Percentiles rank a stretch among this genome's conserved stretches.
Evolutionary conservation across 495 filamentous ascomycete species (phyloP).

Genomic region (Apiosordaria backusii): DNA sequence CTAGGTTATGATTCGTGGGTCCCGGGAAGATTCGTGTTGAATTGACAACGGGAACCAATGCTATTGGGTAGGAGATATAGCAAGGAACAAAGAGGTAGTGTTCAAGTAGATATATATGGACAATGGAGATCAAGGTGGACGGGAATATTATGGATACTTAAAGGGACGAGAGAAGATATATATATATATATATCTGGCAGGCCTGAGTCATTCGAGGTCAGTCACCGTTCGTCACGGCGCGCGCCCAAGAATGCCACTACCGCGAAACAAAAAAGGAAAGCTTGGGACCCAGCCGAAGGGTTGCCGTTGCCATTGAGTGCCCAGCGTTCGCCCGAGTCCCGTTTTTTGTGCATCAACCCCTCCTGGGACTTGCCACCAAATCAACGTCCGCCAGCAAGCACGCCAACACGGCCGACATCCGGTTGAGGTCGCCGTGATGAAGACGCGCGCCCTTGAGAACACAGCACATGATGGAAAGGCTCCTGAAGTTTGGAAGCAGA

Average conservation of each 20-base stretch:
- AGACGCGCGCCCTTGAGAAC: not conserved
- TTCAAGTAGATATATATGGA: not conserved
- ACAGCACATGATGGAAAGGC: not conserved
- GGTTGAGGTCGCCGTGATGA: not conserved
- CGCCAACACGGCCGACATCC: not conserved
- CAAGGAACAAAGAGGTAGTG: not conserved
- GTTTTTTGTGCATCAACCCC: constrained; percentile 14
- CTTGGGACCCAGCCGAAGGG: not conserved
- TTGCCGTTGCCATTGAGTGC: constrained; percentile 1
- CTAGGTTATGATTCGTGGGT: not conserved
- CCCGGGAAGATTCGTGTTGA: not conserved
- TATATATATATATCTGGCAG: no score
- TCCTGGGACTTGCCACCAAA: not conserved
- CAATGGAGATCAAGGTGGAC: not conserved
- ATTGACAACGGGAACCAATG: not conserved
- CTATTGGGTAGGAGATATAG: not conserved
- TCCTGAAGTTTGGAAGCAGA: not conserved
- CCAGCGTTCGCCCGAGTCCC: constrained; percentile 1
- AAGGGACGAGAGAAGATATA: not conserved
- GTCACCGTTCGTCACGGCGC: constrained; percentile 6
- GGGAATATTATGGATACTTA: not conserved
- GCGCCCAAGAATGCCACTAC: constrained; percentile 10
- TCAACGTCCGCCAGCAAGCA: not conserved
- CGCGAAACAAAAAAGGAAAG: constrained; percentile 17
- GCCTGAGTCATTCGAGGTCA: constrained; percentile 21